A percentile compares a stretch with the other conserved stretches of the same genome.
Evolutionary conservation across 139 green algal species (phyloP).

Genomic region (Pedinophyceae sp.): DNA sequence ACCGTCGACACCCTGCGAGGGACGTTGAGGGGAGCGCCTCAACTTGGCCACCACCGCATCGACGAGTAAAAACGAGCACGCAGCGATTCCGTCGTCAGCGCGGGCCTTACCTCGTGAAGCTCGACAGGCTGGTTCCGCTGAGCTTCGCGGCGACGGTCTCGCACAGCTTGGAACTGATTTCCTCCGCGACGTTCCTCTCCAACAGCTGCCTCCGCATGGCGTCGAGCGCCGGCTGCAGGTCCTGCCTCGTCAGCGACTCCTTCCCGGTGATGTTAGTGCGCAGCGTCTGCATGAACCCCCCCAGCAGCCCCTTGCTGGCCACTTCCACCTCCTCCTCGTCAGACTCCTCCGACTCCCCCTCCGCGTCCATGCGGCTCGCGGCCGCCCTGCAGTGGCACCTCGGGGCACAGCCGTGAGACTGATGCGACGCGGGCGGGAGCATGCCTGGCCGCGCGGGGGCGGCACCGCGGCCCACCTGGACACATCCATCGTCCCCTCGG

Average conservation of each 20-base stretch:
- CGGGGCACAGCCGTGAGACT: neutral
- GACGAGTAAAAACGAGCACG: too few relatives aligned
- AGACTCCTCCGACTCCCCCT: slow-evolving; percentile 14
- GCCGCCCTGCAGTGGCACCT: slow-evolving; percentile 10
- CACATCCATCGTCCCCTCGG: slow-evolving; percentile 2
- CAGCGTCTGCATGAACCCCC: slow-evolving; percentile 50
- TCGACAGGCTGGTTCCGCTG: slow-evolving; percentile 65
- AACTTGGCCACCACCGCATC: too few relatives aligned
- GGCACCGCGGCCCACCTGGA: neutral
- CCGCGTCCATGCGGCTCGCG: slow-evolving; percentile 24
- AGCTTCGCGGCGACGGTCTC: slow-evolving; percentile 52
- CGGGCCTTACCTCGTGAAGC: slow-evolving; percentile 83
- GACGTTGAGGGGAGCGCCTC: too few relatives aligned
- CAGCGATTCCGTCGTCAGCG: too few relatives aligned
- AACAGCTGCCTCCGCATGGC: slow-evolving; percentile 87
- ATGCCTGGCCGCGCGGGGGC: slow-evolving; percentile 6
- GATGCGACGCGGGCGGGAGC: slow-evolving; percentile 18
- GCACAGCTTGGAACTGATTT: slow-evolving; percentile 67
- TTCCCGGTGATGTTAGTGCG: slow-evolving; percentile 61
- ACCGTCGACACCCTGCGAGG: slow-evolving; percentile 42
- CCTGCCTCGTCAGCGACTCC: slow-evolving; percentile 42
- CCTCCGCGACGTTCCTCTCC: slow-evolving; percentile 93
- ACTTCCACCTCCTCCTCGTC: slow-evolving; percentile 15
- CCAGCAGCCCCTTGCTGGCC: slow-evolving; percentile 37
- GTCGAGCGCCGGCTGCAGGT: slow-evolving; percentile 67